Percentiles rank a stretch among this genome's conserved stretches.
Conservation (phyloP, 441 rosid genomes). For the Erodium chrysanthum region DNA sequence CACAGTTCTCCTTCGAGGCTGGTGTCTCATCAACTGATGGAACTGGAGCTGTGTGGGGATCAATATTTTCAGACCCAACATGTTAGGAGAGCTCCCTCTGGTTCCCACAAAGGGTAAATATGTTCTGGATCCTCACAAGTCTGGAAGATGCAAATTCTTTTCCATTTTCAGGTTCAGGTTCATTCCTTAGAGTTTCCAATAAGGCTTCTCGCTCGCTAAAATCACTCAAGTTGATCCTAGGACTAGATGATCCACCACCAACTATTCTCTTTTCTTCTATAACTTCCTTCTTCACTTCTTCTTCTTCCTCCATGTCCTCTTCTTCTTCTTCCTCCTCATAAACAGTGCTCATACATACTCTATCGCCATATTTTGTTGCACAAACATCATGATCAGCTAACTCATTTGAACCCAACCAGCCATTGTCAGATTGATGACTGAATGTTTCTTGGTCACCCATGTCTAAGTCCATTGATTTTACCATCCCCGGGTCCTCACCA, state of each 20-base stretch:
- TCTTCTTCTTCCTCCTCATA: slow-evolving; percentile 71
- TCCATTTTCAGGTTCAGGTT: slow-evolving; percentile 18
- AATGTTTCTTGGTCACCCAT: slow-evolving; percentile 63
- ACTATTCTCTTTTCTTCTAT: slow-evolving; percentile 52
- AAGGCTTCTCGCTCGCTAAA: neutral
- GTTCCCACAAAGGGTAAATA: slow-evolving; percentile 85
- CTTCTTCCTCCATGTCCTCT: slow-evolving; percentile 33
- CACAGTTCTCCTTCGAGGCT: slow-evolving; percentile 29
- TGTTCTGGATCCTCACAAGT: slow-evolving; percentile 58
- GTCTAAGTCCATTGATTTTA: slow-evolving; percentile 91
- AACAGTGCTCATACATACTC: slow-evolving; percentile 66
- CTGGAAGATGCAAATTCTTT: slow-evolving; percentile 51
- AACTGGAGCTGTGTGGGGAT: slow-evolving; percentile 10
- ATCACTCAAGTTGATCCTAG: slow-evolving; percentile 6
- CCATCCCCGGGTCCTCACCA: slow-evolving; percentile 65
- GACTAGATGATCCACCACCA: slow-evolving; percentile 16
- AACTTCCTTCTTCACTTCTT: slow-evolving; percentile 65
- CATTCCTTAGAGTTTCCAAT: neutral
- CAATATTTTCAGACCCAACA: slow-evolving; percentile 28
- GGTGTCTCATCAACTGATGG: neutral
- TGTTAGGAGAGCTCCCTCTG: slow-evolving; percentile 76
- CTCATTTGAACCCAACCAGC: slow-evolving; percentile 20
- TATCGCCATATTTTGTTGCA: slow-evolving; percentile 38
- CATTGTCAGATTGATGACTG: slow-evolving; percentile 20
- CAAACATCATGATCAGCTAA: slow-evolving; percentile 29